phyloP scores from a whole-genome alignment of 2,329 filamentous ascomycete genomes.

The Pseudogymnoascus verrucosus region DNA sequence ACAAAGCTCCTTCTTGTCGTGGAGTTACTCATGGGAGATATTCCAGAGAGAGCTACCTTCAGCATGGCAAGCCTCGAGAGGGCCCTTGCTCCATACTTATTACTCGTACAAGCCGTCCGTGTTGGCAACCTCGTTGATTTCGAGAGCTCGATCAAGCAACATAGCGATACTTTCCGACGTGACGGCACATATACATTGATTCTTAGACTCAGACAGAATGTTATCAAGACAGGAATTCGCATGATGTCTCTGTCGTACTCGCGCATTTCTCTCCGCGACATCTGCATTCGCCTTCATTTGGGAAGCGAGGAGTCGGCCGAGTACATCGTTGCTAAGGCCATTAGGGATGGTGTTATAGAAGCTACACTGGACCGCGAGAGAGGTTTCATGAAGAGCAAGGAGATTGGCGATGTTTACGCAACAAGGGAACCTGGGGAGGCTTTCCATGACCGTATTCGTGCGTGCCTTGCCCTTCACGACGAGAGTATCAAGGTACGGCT shows the following conservation, averaged over 20 bases:
- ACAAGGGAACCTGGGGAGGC: conserved; percentile 93
- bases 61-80: conserved; percentile 80
- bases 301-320: conserved; percentile 96
- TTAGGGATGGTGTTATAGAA: conserved; percentile 94
- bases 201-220: conserved; percentile 89
- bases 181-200: conserved; percentile 96
- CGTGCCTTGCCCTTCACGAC: conserved; percentile 85
- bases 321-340: conserved; percentile 98
- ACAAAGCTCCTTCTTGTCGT: conserved; percentile 96
- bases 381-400: conserved; percentile 98
- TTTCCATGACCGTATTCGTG: conserved; percentile 93
- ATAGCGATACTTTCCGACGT: conserved; percentile 78
- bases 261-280: conserved; percentile 91
- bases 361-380: conserved; percentile 88
- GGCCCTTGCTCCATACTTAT: conserved; percentile 84
- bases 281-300: conserved; percentile 88
- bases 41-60: conserved; percentile 91
- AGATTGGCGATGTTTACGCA: conserved; percentile 90
- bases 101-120: conserved; percentile 88
- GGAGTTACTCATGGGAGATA: conserved; percentile 96
- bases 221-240: conserved; percentile 97
- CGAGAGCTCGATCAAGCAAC: conserved; percentile 72
- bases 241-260: conserved; percentile 99
- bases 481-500: conserved; percentile 87
- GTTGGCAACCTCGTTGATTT: conserved; percentile 96